Conservation (phyloP, 805 yeast species). For the Naumovozyma baii region DNA sequence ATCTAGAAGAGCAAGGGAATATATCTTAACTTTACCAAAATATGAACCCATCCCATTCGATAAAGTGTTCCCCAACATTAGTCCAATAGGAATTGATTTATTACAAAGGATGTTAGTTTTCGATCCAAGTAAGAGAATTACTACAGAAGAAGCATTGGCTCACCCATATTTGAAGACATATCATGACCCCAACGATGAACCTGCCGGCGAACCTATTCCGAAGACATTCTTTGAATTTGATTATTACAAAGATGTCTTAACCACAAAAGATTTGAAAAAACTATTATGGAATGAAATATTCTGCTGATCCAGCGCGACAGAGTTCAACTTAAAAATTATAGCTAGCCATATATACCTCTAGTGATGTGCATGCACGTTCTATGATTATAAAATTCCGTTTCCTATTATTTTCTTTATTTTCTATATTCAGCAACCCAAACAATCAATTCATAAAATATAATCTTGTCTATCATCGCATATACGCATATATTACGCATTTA, state of each 20-base stretch:
- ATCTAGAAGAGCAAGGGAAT: slow-evolving; percentile 79
- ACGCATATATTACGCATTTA: too few relatives aligned
- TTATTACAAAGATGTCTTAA: slow-evolving; percentile 65
- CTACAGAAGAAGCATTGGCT: slow-evolving; percentile 71
- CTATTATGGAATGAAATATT: slow-evolving; percentile 70
- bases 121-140: slow-evolving; percentile 72
- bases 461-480: too few relatives aligned
- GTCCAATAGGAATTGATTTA: slow-evolving; percentile 60
- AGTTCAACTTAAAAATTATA: too few relatives aligned
- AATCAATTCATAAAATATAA: too few relatives aligned
- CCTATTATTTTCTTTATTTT: too few relatives aligned
- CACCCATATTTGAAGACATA: slow-evolving; percentile 84
- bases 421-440: too few relatives aligned
- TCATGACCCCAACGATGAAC: slow-evolving; percentile 94
- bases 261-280: slow-evolving; percentile 64
- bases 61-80: slow-evolving; percentile 39
- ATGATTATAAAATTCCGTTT: too few relatives aligned
- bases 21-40: slow-evolving; percentile 70
- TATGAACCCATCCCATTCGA: slow-evolving; percentile 25
- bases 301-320: slow-evolving; percentile 3
- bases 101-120: slow-evolving; percentile 65
- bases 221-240: slow-evolving; percentile 87
- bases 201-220: slow-evolving; percentile 72
- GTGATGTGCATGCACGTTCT: too few relatives aligned
- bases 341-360: too few relatives aligned